Evolutionary conservation across 164 flowering plant genomes (phyloP), one percentile per base, ranked within the genome.

Genomic region (Nymphaea thermarum): DNA sequence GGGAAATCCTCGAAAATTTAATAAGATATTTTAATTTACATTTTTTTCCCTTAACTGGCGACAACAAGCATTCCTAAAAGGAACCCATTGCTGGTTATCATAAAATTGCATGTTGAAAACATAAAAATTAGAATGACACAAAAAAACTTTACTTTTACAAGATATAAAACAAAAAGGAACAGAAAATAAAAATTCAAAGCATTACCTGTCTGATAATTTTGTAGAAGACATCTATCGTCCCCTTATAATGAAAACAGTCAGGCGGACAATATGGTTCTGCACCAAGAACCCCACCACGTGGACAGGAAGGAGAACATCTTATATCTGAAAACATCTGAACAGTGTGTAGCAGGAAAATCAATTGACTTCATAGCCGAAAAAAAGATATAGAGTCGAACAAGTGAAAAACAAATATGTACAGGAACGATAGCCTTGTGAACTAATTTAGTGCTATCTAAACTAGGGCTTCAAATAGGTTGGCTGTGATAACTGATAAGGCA

Each of bases 231-330:
- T 95, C 99, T 53, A 87, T 61, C 5, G 99, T 89, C 73, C 99
- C 99, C 77, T 85, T 92, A 80, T 95, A 95, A 67, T 82, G 91
- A 80, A 90, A 95, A 82, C 96, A 92, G 75, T 90, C 97, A 59
- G 93, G 94, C 16, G 98, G 94, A 63, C 97, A 92, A 57, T 85
- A 82, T 42, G 88, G 66, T 25, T 84, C 89, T 3, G 96, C 85
- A 51, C 98, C 94, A 74, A 87, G 90, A 71, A 86, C 71, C 63
- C 84, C 96, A 80, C 86, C 97, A 45, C 86, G 89, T 5, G 90
- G 45, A 67, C 98, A 95, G 25, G 95, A 82, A 57, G 98, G 89
- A 18, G 97, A 95, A 75, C 97, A 92, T 72, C 96, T 85, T 63
- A 89, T 65, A 77, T 95, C 91, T 12, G 89, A 84, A 85, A 90